These are phyloP conservation scores for Saccharomyces hybrid DNA, from an alignment of 1,139 yeast genomes.

Conservation along the genomic window DNA sequence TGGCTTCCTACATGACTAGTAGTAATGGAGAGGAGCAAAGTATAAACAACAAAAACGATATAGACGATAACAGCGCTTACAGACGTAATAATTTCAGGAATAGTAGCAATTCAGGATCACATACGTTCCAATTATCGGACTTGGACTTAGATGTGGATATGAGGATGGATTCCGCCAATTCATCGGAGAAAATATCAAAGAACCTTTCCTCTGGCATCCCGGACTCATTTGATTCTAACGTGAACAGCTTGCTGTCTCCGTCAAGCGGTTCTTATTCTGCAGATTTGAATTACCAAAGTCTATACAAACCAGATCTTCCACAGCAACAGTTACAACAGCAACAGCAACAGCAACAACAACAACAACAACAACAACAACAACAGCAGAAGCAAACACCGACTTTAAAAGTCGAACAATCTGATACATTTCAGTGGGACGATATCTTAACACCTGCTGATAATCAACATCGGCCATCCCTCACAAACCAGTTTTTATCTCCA, in stretches of 20 bases:
- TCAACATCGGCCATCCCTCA: not conserved
- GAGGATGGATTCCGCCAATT: not conserved
- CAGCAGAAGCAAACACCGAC: conserved; percentile 7
- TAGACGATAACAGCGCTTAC: not conserved
- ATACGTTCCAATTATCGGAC: not conserved
- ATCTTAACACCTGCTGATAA: not conserved
- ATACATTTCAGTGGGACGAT: not conserved
- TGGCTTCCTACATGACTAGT: not conserved
- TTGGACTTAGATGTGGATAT: not conserved
- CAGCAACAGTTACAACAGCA: not conserved
- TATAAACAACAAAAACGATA: not conserved
- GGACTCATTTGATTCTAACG: not conserved
- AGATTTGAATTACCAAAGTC: not conserved
- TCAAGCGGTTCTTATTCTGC: not conserved
- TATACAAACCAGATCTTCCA: not conserved
- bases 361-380: not conserved
- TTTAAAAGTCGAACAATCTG: conserved; percentile 9
- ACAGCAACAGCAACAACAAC: not conserved
- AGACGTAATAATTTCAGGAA: not conserved
- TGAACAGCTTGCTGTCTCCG: not conserved
- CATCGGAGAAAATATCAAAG: not conserved
- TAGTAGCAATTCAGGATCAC: not conserved
- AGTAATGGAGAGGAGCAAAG: not conserved
- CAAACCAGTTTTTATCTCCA: conserved; percentile 4
- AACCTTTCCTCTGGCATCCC: not conserved